Percentiles rank a stretch among this genome's conserved stretches.
Conservation (phyloP, 139 green algal species). For the Mesostigma viride region DNA sequence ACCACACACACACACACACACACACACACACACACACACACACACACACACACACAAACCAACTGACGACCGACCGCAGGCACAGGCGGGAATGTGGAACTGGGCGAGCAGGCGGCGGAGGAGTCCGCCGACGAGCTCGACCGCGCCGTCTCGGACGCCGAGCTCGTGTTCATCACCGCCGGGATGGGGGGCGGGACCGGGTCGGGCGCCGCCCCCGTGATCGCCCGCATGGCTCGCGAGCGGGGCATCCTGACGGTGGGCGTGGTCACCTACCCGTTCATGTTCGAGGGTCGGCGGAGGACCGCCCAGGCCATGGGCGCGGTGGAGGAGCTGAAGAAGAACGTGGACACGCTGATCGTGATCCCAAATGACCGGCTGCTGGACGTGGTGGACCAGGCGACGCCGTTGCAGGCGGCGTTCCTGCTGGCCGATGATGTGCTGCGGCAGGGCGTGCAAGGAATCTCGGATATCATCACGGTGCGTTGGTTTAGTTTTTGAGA, state of each 20-base stretch:
- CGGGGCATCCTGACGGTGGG: constrained; percentile 73
- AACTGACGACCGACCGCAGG: too few species aligned
- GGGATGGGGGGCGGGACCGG: constrained; percentile 90
- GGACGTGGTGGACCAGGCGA: constrained; percentile 66
- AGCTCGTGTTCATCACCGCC: constrained; percentile 86
- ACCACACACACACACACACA: too few species aligned
- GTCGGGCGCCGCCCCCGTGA: constrained; percentile 76
- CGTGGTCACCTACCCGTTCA: constrained; percentile 89
- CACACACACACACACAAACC: too few species aligned
- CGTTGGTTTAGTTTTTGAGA: constrained; percentile 5
- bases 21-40: too few species aligned
- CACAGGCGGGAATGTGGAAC: constrained; percentile 77
- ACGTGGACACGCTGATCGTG: constrained; percentile 76
- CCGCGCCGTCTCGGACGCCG: constrained; percentile 45
- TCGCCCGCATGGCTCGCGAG: constrained; percentile 64
- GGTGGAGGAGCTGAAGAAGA: constrained; percentile 58
- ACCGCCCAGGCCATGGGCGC: constrained; percentile 48
- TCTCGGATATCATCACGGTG: constrained; percentile 95
- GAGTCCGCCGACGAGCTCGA: constrained; percentile 71
- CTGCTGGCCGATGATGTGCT: constrained; percentile 90
- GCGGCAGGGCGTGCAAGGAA: constrained; percentile 84
- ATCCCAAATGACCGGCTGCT: constrained; percentile 86
- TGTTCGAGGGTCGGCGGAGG: constrained; percentile 71
- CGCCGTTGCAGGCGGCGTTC: constrained; percentile 87
- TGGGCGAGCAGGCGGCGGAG: constrained; percentile 75